phyloP scores from a whole-genome alignment of 2,329 filamentous ascomycete species.

The Zymoseptoria passerinii region DNA sequence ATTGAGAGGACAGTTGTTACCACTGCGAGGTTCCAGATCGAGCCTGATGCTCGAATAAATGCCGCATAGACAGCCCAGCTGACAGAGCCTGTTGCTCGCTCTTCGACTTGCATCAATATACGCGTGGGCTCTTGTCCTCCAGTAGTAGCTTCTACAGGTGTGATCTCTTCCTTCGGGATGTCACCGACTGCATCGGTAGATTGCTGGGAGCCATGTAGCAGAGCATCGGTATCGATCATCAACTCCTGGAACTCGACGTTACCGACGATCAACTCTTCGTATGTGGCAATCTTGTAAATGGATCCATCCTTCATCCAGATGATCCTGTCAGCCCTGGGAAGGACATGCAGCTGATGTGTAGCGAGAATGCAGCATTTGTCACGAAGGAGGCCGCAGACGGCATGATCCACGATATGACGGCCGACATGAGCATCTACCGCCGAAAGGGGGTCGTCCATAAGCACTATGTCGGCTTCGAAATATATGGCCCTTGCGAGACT shows the following conservation, averaged over 20 bases:
- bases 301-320: conserved; percentile 84
- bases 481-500: conserved; percentile 76
- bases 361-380: conserved; percentile 80
- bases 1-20: conserved; percentile 58
- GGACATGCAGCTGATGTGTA: conserved; percentile 86
- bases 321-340: conserved; percentile 82
- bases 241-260: conserved; percentile 72
- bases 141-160: conserved; percentile 43
- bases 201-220: conserved; percentile 41
- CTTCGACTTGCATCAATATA: conserved; percentile 64
- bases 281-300: conserved; percentile 80
- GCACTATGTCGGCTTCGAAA: conserved; percentile 48
- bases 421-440: conserved; percentile 47
- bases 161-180: conserved; percentile 52
- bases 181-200: conserved; percentile 42
- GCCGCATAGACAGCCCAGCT: conserved; percentile 70
- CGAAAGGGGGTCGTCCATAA: conserved; percentile 53
- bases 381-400: conserved; percentile 73
- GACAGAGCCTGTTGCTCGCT: conserved; percentile 66
- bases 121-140: conserved; percentile 43
- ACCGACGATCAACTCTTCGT: conserved; percentile 75
- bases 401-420: conserved; percentile 74
- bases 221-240: conserved; percentile 65
- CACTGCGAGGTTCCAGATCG: conserved; percentile 57
- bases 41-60: conserved; percentile 69